Evolutionary conservation across 2,329 filamentous ascomycete species (phyloP).

Genomic region (Stylonectria norvegica): DNA sequence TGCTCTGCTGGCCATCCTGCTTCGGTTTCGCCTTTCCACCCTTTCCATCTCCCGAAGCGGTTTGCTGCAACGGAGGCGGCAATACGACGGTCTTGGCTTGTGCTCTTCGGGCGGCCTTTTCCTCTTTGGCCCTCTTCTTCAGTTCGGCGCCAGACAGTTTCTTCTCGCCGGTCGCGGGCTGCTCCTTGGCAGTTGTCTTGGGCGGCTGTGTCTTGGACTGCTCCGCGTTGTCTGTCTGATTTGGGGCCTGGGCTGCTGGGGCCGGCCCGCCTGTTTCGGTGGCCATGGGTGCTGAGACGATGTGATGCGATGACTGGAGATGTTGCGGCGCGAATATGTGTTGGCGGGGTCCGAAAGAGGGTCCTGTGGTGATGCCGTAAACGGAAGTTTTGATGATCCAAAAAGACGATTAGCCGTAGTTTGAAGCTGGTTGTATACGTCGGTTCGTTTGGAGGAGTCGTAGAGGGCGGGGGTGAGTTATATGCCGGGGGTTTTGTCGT

Average conservation of each 20-base stretch:
- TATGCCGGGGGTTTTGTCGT: no score
- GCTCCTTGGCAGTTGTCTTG: conserved; percentile 19
- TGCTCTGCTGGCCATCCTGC: conserved; percentile 39
- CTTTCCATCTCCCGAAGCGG: conserved; percentile 39
- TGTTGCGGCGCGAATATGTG: no score
- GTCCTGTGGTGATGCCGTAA: no score
- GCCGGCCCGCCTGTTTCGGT: conserved; percentile 31
- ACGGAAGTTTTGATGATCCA: no score
- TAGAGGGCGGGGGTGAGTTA: no score
- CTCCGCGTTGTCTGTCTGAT: conserved; percentile 22
- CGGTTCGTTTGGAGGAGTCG: no score
- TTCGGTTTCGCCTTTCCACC: conserved; percentile 46
- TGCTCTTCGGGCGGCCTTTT: conserved; percentile 83
- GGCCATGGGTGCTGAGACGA: conserved; percentile 27
- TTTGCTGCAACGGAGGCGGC: conserved; percentile 34
- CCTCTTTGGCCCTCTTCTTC: conserved; percentile 86
- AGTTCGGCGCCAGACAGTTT: conserved; percentile 73
- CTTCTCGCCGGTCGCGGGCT: conserved; percentile 32
- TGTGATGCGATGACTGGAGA: conserved; percentile 1
- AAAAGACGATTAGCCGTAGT: not conserved
- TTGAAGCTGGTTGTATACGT: no score
- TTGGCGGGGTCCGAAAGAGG: no score
- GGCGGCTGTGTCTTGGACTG: conserved; percentile 16
- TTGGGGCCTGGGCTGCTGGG: conserved; percentile 20
- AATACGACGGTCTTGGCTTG: conserved; percentile 58